Percentiles rank a stretch among this genome's conserved stretches.
Evolutionary conservation across 2,329 filamentous ascomycete genomes (phyloP).

Genomic region (Fusarium pseudonygamai): DNA sequence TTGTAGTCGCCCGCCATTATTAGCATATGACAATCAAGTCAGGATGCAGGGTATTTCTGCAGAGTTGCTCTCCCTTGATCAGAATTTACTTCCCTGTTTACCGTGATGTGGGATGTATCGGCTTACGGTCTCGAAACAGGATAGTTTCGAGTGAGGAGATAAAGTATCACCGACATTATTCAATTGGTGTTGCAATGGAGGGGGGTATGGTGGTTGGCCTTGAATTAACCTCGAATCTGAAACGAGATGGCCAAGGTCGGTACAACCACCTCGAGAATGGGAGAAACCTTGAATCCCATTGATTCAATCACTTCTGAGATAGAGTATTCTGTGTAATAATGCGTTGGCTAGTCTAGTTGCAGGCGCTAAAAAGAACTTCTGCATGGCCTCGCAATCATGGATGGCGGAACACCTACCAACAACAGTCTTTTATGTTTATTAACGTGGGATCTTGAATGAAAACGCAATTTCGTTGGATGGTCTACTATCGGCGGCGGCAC

Average conservation of each 20-base stretch:
- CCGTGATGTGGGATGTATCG: constrained; percentile 9
- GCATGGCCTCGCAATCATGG: constrained; percentile 6
- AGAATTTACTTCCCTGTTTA: not conserved
- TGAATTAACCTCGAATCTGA: constrained; percentile 16
- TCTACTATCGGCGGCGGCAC: constrained; percentile 17
- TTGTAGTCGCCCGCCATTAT: not conserved
- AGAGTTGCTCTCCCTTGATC: not conserved
- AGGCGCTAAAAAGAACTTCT: constrained; percentile 5
- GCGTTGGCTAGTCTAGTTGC: not conserved
- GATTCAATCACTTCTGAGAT: not conserved
- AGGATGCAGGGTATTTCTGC: not conserved
- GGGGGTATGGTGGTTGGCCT: not conserved
- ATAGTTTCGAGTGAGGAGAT: not conserved
- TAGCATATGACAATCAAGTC: not conserved
- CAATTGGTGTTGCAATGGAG: constrained; percentile 6
- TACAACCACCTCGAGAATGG: constrained; percentile 8
- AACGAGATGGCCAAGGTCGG: constrained; percentile 17
- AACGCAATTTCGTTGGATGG: constrained; percentile 27
- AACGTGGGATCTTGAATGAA: constrained; percentile 13
- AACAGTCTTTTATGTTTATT: constrained; percentile 7
- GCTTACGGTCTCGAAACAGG: constrained; percentile 2
- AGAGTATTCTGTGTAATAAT: constrained; percentile 1
- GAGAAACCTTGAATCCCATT: constrained; percentile 12
- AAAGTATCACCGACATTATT: not conserved
- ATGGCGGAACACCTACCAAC: not conserved